phyloP scores from a whole-genome alignment of 2,329 filamentous ascomycete species.

The Penicillium sp. region DNA sequence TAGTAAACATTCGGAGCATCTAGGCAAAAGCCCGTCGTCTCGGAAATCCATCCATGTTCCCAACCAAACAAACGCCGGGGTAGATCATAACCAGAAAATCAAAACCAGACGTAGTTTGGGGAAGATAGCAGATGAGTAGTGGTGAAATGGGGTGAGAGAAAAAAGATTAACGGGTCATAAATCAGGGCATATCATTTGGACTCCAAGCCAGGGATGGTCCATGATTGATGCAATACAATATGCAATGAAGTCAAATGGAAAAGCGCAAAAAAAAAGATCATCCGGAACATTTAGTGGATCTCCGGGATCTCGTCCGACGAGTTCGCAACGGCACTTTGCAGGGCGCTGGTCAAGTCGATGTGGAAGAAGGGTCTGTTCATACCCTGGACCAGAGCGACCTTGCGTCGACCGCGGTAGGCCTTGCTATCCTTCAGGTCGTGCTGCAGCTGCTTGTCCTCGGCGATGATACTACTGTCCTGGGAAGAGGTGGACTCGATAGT shows the following conservation, averaged over 20 bases:
- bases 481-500: slow-evolving; percentile 30
- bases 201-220: slow-evolving; percentile 23
- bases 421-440: slow-evolving; percentile 51
- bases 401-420: slow-evolving; percentile 41
- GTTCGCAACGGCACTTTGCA: slow-evolving; percentile 84
- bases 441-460: slow-evolving; percentile 42
- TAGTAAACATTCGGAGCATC: slow-evolving; percentile 3
- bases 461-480: slow-evolving; percentile 27
- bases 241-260: not conserved
- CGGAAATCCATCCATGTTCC: not conserved
- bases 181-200: slow-evolving; percentile 20
- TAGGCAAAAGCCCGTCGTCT: not conserved
- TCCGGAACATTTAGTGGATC: slow-evolving; percentile 1
- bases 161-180: slow-evolving; percentile 22
- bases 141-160: not conserved
- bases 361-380: slow-evolving; percentile 91
- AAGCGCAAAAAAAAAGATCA: not conserved
- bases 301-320: slow-evolving; percentile 51
- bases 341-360: slow-evolving; percentile 81
- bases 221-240: slow-evolving; percentile 9
- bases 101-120: not conserved
- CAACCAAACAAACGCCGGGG: not conserved
- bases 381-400: slow-evolving; percentile 72
- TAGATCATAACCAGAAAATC: not conserved
- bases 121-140: not conserved